Evolutionary conservation across 1,139 yeast genomes (phyloP).

Genomic region (Yamadazyma trypodendri): DNA sequence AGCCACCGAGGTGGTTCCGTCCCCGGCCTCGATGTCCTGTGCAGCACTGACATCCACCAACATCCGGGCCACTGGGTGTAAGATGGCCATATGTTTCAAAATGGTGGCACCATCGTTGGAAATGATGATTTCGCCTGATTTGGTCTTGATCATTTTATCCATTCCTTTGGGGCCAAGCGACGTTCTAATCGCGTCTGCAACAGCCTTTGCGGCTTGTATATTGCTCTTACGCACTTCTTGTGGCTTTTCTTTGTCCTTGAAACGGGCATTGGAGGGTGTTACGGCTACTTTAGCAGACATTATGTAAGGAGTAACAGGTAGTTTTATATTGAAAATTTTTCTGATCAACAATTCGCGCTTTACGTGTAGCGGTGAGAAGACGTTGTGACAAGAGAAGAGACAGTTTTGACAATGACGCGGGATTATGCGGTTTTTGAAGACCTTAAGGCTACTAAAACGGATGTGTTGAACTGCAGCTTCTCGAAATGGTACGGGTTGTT

Average conservation of each 20-base stretch:
- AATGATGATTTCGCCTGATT: slow-evolving; percentile 87
- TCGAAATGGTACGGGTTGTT: slow-evolving; percentile 71
- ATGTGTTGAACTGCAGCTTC: slow-evolving; percentile 66
- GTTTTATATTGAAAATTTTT: slow-evolving; percentile 3
- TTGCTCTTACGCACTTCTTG: slow-evolving; percentile 94
- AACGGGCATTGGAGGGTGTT: slow-evolving; percentile 79
- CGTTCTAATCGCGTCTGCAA: slow-evolving; percentile 96
- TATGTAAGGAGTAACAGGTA: neutral
- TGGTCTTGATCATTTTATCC: slow-evolving; percentile 98
- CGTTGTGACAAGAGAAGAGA: no score
- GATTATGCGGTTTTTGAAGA: slow-evolving; percentile 26
- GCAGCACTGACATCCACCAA: slow-evolving; percentile 96
- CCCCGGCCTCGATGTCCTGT: slow-evolving; percentile 98
- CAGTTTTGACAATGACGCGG: slow-evolving; percentile 18
- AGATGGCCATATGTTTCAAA: slow-evolving; percentile 92
- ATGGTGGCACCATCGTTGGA: slow-evolving; percentile 99
- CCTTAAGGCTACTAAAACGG: slow-evolving; percentile 43
- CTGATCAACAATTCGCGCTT: slow-evolving; percentile 2
- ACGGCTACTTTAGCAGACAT: slow-evolving; percentile 18
- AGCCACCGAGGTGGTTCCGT: slow-evolving; percentile 97
- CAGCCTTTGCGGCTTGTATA: slow-evolving; percentile 94
- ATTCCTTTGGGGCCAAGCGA: slow-evolving; percentile 98
- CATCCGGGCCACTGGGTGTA: slow-evolving; percentile 99
- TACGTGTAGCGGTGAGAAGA: slow-evolving; percentile 2
- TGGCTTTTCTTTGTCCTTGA: slow-evolving; percentile 94